These are phyloP conservation scores for Penicillium sp. DNA, from an alignment of 2,329 filamentous ascomycete species.

Conservation along the genomic window DNA sequence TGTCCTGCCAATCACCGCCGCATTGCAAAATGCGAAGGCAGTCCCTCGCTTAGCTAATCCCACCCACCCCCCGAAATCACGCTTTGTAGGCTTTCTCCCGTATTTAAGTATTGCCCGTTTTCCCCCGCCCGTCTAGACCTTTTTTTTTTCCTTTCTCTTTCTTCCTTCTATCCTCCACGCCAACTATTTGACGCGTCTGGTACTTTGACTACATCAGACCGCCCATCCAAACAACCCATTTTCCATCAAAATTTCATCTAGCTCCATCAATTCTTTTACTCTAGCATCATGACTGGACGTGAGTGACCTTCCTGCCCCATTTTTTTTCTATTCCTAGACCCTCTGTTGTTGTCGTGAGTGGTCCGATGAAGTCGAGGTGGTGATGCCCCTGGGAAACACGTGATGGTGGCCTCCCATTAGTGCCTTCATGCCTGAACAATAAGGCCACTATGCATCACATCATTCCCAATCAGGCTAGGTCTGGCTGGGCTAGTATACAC, in stretches of 20 bases:
- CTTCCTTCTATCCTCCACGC: constrained; percentile 13
- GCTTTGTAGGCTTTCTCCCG: constrained; percentile 27
- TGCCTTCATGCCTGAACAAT: constrained; percentile 11
- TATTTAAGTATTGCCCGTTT: constrained; percentile 36
- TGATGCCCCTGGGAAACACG: constrained; percentile 29
- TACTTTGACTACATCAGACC: not conserved
- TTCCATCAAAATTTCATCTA: constrained; percentile 25
- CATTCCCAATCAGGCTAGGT: constrained; percentile 15
- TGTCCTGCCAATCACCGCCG: constrained; percentile 41
- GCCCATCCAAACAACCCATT: constrained; percentile 11
- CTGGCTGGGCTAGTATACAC: too few relatives aligned
- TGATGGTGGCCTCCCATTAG: constrained; percentile 21
- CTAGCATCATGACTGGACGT: constrained; percentile 47
- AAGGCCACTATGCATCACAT: constrained; percentile 15
- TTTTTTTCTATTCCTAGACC: not conserved
- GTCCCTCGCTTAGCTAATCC: constrained; percentile 29
- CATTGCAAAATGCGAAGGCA: constrained; percentile 29
- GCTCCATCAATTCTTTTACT: constrained; percentile 8
- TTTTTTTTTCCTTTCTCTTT: constrained; percentile 24
- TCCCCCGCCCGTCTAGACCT: constrained; percentile 20
- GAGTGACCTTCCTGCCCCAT: constrained; percentile 29
- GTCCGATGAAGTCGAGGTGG: constrained; percentile 12
- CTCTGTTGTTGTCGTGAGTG: constrained; percentile 10
- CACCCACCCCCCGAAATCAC: constrained; percentile 27
- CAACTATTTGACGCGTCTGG: constrained; percentile 25